Conservation (phyloP, 176 grass and related monocot species). For the Themeda triandra region DNA sequence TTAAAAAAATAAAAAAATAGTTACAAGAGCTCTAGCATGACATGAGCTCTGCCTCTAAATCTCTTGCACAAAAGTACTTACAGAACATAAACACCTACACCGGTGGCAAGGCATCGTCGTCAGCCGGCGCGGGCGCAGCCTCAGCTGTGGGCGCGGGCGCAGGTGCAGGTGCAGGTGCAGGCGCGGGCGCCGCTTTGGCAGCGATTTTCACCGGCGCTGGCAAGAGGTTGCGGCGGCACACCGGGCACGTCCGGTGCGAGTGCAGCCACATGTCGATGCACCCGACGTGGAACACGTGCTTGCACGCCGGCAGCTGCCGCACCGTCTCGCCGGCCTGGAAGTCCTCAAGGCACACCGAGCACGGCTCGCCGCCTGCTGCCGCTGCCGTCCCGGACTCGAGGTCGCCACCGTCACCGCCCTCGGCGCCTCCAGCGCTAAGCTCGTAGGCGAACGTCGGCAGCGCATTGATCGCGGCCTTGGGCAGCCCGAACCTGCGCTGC, state of each 20-base stretch:
- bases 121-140: neutral
- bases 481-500: neutral
- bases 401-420: neutral
- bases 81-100: neutral
- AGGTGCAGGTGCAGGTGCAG: no score
- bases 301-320: conserved; percentile 33
- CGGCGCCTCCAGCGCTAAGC: neutral
- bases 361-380: neutral
- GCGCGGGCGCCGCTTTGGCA: neutral
- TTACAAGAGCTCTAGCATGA: no score
- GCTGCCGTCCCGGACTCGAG: neutral
- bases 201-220: neutral
- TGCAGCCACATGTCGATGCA: conserved; percentile 51
- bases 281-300: conserved; percentile 37
- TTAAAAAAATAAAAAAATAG: no score
- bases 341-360: conserved; percentile 40
- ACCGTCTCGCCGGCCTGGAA: conserved; percentile 23
- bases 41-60: no score
- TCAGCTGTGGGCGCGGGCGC: neutral
- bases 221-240: conserved; percentile 36
- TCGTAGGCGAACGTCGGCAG: conserved; percentile 31
- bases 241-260: conserved; percentile 30
- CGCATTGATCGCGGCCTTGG: neutral
- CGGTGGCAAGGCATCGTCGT: neutral
- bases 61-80: no score